phyloP scores from a whole-genome alignment of 257 asterid genomes.

The Schizonepeta tenuifolia region DNA sequence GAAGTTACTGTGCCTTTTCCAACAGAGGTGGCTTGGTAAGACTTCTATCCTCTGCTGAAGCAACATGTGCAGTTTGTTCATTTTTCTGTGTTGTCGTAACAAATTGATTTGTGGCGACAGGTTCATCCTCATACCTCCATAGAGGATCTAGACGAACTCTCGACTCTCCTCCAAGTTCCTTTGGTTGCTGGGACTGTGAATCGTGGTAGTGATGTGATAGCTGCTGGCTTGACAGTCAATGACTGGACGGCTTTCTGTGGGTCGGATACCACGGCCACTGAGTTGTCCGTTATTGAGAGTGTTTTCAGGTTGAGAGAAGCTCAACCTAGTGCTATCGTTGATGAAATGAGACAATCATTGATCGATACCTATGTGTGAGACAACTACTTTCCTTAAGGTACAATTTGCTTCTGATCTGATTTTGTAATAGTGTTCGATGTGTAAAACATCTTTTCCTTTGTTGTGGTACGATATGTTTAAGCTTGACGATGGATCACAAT shows the following conservation, averaged over 20 bases:
- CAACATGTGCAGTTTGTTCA: not conserved
- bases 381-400: not conserved
- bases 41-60: not conserved
- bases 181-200: constrained; percentile 89
- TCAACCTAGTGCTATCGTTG: constrained; percentile 47
- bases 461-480: not conserved
- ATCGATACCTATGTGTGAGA: constrained; percentile 3
- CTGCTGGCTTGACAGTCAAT: constrained; percentile 75
- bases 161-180: constrained; percentile 91
- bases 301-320: constrained; percentile 55
- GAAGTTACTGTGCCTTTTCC: constrained; percentile 78
- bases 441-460: not conserved
- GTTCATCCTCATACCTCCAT: constrained; percentile 91
- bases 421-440: not conserved
- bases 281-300: constrained; percentile 73
- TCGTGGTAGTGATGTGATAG: constrained; percentile 87
- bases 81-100: not conserved
- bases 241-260: constrained; percentile 97
- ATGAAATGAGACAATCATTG: constrained; percentile 3
- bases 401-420: not conserved
- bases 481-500: not conserved
- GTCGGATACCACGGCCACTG: constrained; percentile 91
- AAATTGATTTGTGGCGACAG: constrained; percentile 40
- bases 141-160: constrained; percentile 85
- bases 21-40: constrained; percentile 95